Conservation (phyloP, 306 rosid species). For the Hylodesmum podocarpum region DNA sequence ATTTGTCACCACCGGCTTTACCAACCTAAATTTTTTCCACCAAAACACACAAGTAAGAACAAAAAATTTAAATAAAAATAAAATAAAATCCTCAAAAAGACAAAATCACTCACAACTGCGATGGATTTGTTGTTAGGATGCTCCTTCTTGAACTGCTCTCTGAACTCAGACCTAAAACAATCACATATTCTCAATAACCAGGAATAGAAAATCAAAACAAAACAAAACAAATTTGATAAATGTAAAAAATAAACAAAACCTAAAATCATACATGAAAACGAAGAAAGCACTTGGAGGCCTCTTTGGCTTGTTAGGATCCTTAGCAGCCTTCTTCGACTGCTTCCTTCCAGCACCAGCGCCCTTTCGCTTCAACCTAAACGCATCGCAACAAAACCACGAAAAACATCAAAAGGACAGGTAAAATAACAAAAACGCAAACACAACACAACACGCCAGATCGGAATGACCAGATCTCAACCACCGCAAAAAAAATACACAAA, state of each 20-base stretch:
- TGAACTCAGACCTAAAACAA: conserved; percentile 71
- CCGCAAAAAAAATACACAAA: too few relatives aligned
- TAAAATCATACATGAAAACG: conserved; percentile 65
- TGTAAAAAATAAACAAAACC: too few relatives aligned
- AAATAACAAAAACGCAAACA: too few relatives aligned
- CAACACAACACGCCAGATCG: neutral
- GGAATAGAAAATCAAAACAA: too few relatives aligned
- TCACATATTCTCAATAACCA: neutral
- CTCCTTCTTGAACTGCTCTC: conserved; percentile 71
- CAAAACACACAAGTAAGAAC: neutral
- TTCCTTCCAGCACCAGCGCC: conserved; percentile 65
- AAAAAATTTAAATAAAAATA: neutral
- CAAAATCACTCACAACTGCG: conserved; percentile 52
- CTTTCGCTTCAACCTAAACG: conserved; percentile 68
- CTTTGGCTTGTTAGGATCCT: conserved; percentile 95
- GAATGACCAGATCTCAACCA: conserved; percentile 17
- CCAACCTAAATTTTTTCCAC: conserved; percentile 53
- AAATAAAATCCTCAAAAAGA: too few relatives aligned
- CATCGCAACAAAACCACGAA: neutral
- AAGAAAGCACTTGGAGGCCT: conserved; percentile 97
- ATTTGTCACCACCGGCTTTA: conserved; percentile 81
- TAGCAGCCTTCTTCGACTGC: conserved; percentile 58
- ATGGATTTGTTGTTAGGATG: conserved; percentile 79
- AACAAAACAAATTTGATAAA: neutral
- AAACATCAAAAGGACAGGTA: neutral